Percentiles rank a stretch among this genome's conserved stretches.
Conservation (phyloP, 2,329 filamentous ascomycete genomes). For the Aureobasidium namibiae region DNA sequence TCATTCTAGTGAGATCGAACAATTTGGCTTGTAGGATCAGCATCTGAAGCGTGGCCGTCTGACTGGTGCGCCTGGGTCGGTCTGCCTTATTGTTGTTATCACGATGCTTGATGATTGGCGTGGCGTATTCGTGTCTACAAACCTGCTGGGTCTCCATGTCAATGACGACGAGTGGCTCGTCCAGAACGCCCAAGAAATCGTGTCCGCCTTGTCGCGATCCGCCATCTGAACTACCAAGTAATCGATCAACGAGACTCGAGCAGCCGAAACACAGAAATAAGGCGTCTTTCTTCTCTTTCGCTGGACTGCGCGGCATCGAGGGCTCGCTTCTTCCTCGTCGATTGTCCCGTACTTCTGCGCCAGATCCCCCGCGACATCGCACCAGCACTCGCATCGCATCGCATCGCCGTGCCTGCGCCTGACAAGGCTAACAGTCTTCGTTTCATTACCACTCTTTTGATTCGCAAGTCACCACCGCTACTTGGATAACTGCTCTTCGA, state of each 20-base stretch:
- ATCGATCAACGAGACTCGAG: neutral
- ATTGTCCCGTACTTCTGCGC: neutral
- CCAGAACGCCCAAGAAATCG: neutral
- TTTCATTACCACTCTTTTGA: neutral
- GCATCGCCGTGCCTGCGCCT: neutral
- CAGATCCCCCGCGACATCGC: neutral
- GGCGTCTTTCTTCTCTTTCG: neutral
- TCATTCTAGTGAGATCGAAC: neutral
- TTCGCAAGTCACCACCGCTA: neutral
- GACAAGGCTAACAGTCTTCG: neutral
- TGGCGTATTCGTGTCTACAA: constrained; percentile 3
- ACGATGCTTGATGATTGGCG: constrained; percentile 1
- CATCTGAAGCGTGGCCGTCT: neutral
- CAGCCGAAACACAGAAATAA: neutral
- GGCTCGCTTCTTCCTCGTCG: neutral
- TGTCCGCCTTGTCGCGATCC: neutral
- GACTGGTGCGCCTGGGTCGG: constrained; percentile 6
- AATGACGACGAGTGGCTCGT: constrained; percentile 7
- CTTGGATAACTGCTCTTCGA: neutral
- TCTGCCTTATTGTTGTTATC: constrained; percentile 1
- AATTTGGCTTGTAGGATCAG: neutral
- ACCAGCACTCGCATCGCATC: neutral
- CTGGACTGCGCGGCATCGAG: neutral
- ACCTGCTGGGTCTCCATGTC: constrained; percentile 1
- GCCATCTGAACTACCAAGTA: neutral